Evolutionary conservation across 163 green algal genomes (phyloP), one percentile per base, ranked within the genome.

Genomic region (Chlamydomonas reinhardtii): DNA sequence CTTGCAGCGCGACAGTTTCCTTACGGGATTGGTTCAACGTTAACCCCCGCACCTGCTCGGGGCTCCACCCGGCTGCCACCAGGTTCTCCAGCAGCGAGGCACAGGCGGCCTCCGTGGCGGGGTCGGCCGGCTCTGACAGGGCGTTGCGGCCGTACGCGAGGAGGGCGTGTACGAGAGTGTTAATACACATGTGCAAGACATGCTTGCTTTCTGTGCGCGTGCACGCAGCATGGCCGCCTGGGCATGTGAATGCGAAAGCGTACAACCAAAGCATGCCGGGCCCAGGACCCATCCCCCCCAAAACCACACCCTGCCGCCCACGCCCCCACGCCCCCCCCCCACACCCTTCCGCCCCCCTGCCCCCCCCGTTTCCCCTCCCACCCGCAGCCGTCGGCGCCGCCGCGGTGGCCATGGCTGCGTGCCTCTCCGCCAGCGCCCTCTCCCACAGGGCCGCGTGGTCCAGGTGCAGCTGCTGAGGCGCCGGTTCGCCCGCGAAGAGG

Each of bases 401-500:
- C 4, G 62, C 12, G 4, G 62, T 8, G 1, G 79, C 79, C 68
- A 77, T 77, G 22, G 35, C 22, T 27, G 71, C n/a, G 79, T 85
- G 79, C 2, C 77, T 66, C 66, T 85, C 77, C 31, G 77, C 77
- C 9, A 85, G 66, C 22, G 77, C 77, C 16, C 77, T 48, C 54
- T 85, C 79, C 79, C 79, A 85, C 34, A 85, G 68, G 5, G 68
- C 52, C 4, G 79, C 79, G 69, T 77, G 69, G 52, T 85, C 79
- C 2, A 85, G 62, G 54, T 85, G 79, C 25, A 85, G 66, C 37
- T 89, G 84, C 68, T 89, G 84, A 0, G 84, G 84, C 24, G 75
- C 66, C n/a, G 84, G 84, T 56, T 82, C 74, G 65, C 79, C 74
- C 34, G 39, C 65, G 75, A 81, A 80, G 43, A 89, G 68, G 20